Conservation (phyloP, 805 yeast genomes). For the Cyberlindnera nakhonratchasimensis region DNA sequence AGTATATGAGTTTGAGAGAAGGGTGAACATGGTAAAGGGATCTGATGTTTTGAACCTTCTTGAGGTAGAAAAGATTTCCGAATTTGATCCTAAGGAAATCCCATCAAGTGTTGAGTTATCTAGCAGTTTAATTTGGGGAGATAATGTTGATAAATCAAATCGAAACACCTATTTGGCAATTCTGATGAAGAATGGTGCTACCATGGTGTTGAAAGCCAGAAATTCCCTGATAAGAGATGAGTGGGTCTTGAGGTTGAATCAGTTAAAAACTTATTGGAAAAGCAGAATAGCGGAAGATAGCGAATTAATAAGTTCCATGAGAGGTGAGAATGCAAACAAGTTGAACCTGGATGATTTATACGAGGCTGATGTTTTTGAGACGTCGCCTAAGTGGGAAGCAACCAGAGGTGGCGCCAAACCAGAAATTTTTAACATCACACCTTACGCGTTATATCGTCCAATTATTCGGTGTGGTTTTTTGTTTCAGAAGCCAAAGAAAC, state of each 20-base stretch:
- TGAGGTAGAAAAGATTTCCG: conserved; percentile 39
- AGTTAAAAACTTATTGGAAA: conserved; percentile 58
- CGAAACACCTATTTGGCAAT: conserved; percentile 54
- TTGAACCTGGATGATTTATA: conserved; percentile 51
- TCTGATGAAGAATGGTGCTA: conserved; percentile 42
- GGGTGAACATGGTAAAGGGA: conserved; percentile 49
- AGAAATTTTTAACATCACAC: conserved; percentile 48
- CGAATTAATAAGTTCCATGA: conserved; percentile 28
- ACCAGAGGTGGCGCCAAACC: conserved; percentile 54
- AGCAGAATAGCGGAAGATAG: conserved; percentile 39
- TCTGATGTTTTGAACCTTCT: conserved; percentile 64
- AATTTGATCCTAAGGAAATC: conserved; percentile 29
- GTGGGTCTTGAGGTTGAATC: conserved; percentile 59
- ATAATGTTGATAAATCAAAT: conserved; percentile 19
- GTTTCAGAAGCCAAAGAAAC: conserved; percentile 67
- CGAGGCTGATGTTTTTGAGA: conserved; percentile 51
- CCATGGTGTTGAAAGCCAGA: conserved; percentile 55
- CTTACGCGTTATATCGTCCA: conserved; percentile 55
- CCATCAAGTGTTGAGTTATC: conserved; percentile 30
- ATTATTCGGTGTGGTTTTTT: conserved; percentile 63
- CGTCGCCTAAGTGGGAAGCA: conserved; percentile 50
- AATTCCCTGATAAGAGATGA: conserved; percentile 45
- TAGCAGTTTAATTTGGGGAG: conserved; percentile 29
- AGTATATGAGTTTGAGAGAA: conserved; percentile 60
- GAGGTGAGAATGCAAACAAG: conserved; percentile 41